phyloP scores from a whole-genome alignment of 176 grass and related monocot species.

The Urochloa ruziziensis region DNA sequence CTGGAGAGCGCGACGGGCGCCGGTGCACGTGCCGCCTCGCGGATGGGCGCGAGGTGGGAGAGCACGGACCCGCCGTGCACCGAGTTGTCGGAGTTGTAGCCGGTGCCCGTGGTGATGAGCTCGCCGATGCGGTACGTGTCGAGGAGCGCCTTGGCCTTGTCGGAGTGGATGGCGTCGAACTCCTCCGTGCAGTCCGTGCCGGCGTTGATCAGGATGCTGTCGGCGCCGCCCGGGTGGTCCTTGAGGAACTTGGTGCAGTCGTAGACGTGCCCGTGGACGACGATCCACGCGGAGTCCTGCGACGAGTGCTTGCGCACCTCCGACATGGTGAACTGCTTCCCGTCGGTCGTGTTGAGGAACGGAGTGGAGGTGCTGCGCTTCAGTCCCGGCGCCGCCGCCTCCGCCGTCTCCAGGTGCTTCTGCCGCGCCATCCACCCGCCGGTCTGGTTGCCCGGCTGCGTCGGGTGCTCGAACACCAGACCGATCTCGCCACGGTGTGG shows the following conservation, averaged over 20 bases:
- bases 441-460: constrained; percentile 65
- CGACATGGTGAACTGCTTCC: constrained; percentile 66
- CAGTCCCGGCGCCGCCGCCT: constrained; percentile 51
- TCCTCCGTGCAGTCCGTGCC: constrained; percentile 95
- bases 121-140: constrained; percentile 80
- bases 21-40: constrained; percentile 31
- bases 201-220: constrained; percentile 98
- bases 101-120: constrained; percentile 69
- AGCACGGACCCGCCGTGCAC: constrained; percentile 47
- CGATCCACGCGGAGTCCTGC: constrained; percentile 74
- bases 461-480: constrained; percentile 88
- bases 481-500: constrained; percentile 80
- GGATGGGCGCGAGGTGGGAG: constrained; percentile 59
- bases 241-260: constrained; percentile 84
- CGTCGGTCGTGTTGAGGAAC: constrained; percentile 49
- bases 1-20: constrained; percentile 58
- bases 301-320: constrained; percentile 80
- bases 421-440: constrained; percentile 96
- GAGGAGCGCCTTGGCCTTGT: constrained; percentile 83
- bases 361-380: constrained; percentile 80
- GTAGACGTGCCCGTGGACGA: constrained; percentile 87
- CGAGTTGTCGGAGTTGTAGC: constrained; percentile 68
- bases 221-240: constrained; percentile 85
- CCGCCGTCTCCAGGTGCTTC: constrained; percentile 77
- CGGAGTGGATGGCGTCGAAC: constrained; percentile 94